A percentile compares a stretch with the other conserved stretches of the same genome.
Evolutionary conservation across 139 green algal genomes (phyloP).

Genomic region (Tetraselmis chui): DNA sequence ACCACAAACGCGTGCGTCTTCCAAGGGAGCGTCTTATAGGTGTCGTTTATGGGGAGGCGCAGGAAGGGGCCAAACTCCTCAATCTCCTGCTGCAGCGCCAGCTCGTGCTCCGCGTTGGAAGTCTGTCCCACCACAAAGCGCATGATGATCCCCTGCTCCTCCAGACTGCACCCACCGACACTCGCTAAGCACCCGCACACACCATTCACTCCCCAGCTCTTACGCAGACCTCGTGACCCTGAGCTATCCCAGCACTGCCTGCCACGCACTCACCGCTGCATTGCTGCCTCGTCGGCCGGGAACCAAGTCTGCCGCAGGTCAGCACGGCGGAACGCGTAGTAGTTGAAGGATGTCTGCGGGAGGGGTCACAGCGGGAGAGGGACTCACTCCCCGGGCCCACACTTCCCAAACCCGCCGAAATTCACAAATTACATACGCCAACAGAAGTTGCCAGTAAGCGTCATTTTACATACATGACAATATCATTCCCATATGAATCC

Average conservation of each 20-base stretch:
- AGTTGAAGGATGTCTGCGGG: constrained; percentile 1
- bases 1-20: background rate
- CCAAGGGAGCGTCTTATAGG: background rate
- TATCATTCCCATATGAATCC: too few species aligned
- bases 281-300: background rate
- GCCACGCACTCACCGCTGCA: background rate
- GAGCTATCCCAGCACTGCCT: background rate
- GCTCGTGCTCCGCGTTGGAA: background rate
- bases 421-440: too few species aligned
- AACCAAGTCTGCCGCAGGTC: background rate
- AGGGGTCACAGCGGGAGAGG: too few species aligned
- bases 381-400: too few species aligned
- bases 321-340: background rate
- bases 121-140: background rate
- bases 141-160: background rate
- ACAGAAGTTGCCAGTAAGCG: too few species aligned
- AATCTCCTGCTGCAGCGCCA: background rate
- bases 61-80: background rate
- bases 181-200: background rate
- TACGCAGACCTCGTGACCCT: background rate
- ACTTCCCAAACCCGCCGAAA: too few species aligned
- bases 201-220: background rate
- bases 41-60: background rate
- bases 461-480: too few species aligned
- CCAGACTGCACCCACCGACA: too few species aligned